Percentiles rank a stretch among this genome's conserved stretches.
Conservation (phyloP, 805 yeast species). For the Kluyveromyces aestuarii region DNA sequence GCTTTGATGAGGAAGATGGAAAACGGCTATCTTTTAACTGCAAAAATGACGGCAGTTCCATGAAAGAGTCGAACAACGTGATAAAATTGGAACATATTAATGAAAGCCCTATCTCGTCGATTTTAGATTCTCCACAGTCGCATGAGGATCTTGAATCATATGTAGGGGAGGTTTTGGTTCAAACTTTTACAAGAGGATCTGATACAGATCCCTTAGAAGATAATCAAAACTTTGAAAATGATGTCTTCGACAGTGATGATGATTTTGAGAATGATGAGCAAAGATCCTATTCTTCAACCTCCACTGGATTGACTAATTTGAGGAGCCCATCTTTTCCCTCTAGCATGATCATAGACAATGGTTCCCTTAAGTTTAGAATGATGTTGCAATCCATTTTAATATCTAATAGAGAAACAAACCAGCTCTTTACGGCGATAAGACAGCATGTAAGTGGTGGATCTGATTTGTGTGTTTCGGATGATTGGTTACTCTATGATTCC, state of each 20-base stretch:
- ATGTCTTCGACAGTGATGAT: not conserved
- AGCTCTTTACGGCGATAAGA: constrained; percentile 25
- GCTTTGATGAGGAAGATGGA: not conserved
- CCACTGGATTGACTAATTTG: too few species aligned
- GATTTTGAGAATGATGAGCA: not conserved
- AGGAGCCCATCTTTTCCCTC: constrained; percentile 19
- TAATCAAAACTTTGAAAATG: too few species aligned
- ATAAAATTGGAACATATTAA: too few species aligned
- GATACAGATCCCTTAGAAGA: not conserved
- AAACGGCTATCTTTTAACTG: too few species aligned
- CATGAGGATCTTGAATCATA: constrained; percentile 6
- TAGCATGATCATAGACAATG: constrained; percentile 22
- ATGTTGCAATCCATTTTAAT: constrained; percentile 27
- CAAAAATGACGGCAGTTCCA: too few species aligned
- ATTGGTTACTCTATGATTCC: constrained; percentile 35
- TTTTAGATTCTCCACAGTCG: too few species aligned
- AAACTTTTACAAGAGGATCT: constrained; percentile 6
- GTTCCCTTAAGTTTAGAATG: constrained; percentile 24
- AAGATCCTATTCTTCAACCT: not conserved
- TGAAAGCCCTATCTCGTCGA: too few species aligned
- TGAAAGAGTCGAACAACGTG: too few species aligned
- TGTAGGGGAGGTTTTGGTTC: constrained; percentile 6
- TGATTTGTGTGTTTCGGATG: constrained; percentile 28
- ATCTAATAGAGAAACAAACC: constrained; percentile 17
- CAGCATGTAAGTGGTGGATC: constrained; percentile 22